Percentiles rank a stretch among this genome's conserved stretches.
phyloP scores from a whole-genome alignment of 768 basidiomycete genomes.

The Kwoniella pini region DNA sequence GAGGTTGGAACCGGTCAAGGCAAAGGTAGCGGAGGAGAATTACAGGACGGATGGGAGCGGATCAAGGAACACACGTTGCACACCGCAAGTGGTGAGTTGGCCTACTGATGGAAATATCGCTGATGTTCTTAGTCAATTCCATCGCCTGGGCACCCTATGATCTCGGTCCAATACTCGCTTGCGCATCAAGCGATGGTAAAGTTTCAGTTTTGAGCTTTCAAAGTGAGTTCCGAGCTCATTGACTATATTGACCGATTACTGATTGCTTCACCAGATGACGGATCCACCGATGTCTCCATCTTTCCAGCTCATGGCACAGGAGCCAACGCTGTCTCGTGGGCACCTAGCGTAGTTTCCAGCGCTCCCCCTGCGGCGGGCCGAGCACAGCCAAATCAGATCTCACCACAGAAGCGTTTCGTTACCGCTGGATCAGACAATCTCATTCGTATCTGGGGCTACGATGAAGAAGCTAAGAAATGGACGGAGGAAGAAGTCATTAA shows the following conservation, averaged over 20 bases:
- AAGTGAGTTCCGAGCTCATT: slow-evolving; percentile 62
- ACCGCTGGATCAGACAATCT: slow-evolving; percentile 95
- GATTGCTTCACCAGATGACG: slow-evolving; percentile 68
- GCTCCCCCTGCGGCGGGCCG: slow-evolving; percentile 43
- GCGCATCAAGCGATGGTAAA: slow-evolving; percentile 95
- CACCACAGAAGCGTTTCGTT: slow-evolving; percentile 86
- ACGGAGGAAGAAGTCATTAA: slow-evolving; percentile 84
- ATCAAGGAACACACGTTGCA: slow-evolving; percentile 95
- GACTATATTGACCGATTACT: not conserved
- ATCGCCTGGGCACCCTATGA: slow-evolving; percentile 99
- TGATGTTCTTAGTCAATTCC: slow-evolving; percentile 74
- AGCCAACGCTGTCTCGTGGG: slow-evolving; percentile 97
- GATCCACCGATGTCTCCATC: slow-evolving; percentile 91
- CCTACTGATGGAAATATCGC: not conserved
- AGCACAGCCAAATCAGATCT: slow-evolving; percentile 41
- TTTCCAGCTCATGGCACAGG: slow-evolving; percentile 95
- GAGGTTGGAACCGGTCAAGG: slow-evolving; percentile 58
- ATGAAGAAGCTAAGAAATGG: slow-evolving; percentile 85
- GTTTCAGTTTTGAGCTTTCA: slow-evolving; percentile 95
- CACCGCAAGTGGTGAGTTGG: slow-evolving; percentile 79
- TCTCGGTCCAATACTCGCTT: slow-evolving; percentile 92
- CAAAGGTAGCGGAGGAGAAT: slow-evolving; percentile 38
- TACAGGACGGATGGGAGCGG: slow-evolving; percentile 76
- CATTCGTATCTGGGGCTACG: slow-evolving; percentile 89
- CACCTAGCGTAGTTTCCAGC: slow-evolving; percentile 70